Evolutionary conservation across 768 basidiomycete genomes (phyloP).

Genomic region (Collybiopsis confluens): DNA sequence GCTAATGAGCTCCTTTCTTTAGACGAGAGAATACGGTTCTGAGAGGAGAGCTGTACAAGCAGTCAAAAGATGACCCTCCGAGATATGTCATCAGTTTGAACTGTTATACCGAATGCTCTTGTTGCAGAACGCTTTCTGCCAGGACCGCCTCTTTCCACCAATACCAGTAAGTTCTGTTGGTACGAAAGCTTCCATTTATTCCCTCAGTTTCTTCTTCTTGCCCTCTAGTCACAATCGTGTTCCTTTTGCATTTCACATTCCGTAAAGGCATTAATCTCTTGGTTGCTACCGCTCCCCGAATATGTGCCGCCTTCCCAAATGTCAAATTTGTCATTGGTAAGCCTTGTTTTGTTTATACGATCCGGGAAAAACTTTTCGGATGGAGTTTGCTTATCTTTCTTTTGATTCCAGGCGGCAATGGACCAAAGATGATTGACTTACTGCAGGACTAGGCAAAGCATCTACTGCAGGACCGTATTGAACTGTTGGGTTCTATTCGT

Average conservation of each 20-base stretch:
- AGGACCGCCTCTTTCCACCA: slow-evolving; percentile 37
- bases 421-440: slow-evolving; percentile 91
- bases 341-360: too few relatives aligned
- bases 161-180: slow-evolving; percentile 47
- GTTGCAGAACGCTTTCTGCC: slow-evolving; percentile 86
- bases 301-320: slow-evolving; percentile 81
- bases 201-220: not conserved
- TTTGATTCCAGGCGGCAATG: slow-evolving; percentile 83
- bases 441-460: slow-evolving; percentile 94
- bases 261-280: slow-evolving; percentile 96
- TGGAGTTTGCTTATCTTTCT: not conserved
- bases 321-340: slow-evolving; percentile 86
- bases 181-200: not conserved
- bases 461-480: slow-evolving; percentile 86
- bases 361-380: too few relatives aligned
- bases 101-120: slow-evolving; percentile 89
- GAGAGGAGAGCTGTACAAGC: slow-evolving; percentile 71
- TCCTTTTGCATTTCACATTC: slow-evolving; percentile 87
- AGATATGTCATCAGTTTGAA: slow-evolving; percentile 45
- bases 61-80: slow-evolving; percentile 36
- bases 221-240: slow-evolving; percentile 79
- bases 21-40: slow-evolving; percentile 98
- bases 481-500: slow-evolving; percentile 76
- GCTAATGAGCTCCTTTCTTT: not conserved
- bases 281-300: slow-evolving; percentile 85